phyloP scores from a whole-genome alignment of 306 rosid genomes.

The Potentilla sterilis region DNA sequence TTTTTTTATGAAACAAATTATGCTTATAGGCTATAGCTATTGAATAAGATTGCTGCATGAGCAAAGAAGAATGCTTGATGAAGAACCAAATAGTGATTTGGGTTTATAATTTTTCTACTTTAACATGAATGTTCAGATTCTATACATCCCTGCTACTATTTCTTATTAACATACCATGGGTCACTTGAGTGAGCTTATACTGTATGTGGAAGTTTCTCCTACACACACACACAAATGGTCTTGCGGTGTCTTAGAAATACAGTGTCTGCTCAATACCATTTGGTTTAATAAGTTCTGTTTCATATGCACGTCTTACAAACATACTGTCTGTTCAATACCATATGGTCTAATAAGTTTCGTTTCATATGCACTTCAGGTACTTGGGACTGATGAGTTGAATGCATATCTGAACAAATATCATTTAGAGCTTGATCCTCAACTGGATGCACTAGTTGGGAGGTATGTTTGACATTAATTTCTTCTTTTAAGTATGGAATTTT shows the following conservation, averaged over 20 bases:
- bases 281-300: constrained; percentile 8
- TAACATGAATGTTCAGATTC: neutral
- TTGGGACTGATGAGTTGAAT: constrained; percentile 83
- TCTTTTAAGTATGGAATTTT: neutral
- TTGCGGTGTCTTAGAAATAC: neutral
- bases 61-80: neutral
- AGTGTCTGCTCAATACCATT: neutral
- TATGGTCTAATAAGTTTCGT: neutral
- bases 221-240: neutral
- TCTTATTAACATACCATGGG: neutral
- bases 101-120: no score
- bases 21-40: neutral
- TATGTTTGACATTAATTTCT: constrained; percentile 21
- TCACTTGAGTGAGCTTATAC: neutral
- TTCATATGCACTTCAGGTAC: constrained; percentile 51
- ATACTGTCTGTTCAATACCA: neutral
- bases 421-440: constrained; percentile 85
- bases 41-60: neutral
- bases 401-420: constrained; percentile 74
- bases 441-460: constrained; percentile 89
- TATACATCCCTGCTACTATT: no score
- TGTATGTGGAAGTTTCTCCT: neutral
- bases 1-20: constrained; percentile 18
- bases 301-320: neutral
- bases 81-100: neutral